Base-by-base conservation (phyloP, 2,329 filamentous ascomycete genomes). In the Septoria linicola region DNA sequence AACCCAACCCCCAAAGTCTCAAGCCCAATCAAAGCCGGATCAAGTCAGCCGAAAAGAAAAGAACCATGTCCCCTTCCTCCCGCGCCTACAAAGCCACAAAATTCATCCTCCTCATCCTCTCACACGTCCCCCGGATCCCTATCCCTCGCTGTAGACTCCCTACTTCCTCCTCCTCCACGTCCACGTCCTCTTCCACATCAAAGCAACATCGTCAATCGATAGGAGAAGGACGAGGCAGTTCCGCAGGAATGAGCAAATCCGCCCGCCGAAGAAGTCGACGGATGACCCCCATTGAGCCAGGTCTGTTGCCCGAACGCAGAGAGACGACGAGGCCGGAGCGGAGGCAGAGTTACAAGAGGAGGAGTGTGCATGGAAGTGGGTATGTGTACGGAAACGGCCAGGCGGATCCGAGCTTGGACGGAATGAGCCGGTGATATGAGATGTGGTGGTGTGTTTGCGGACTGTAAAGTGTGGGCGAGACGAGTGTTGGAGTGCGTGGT, bases 91-190 rank as follows among this genome's bases (percentile, higher is more conserved):
- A 27, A 19, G 21, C 27, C 11, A 48, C 44, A 4, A 48, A 48
- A 40, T 41, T 48, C 27, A 13, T 40, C 44, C 44, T 48, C 8
- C 44, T 48, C 13, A 16, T 48, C 25, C 30, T 48, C 20, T 48
- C 44, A 3, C 27, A 48, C 10, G 14, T 48, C n/a, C 43, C 43
- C 11, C 13, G 21, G 4, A 16, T 39, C 1, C 36, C 36, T 2
- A 21, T 10, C 41, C 41, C 19, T 34, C 41, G 25, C 21, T 44
- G 13, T 31, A 19, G 5, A 16, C 17, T n/a, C n/a, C n/a, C 17
- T 44, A 19, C 19, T 31, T 44, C 30, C 10, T 27, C 23, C 16
- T 31, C 14, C 3, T 30, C 20, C n/a, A 11, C 39, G 39, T 5
- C 4, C 21, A 14, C 39, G n/a, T 21, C 21, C 21, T 14, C 13